Base-by-base conservation (phyloP, 2,329 filamentous ascomycete genomes). In the Zymoseptoria crescenta region DNA sequence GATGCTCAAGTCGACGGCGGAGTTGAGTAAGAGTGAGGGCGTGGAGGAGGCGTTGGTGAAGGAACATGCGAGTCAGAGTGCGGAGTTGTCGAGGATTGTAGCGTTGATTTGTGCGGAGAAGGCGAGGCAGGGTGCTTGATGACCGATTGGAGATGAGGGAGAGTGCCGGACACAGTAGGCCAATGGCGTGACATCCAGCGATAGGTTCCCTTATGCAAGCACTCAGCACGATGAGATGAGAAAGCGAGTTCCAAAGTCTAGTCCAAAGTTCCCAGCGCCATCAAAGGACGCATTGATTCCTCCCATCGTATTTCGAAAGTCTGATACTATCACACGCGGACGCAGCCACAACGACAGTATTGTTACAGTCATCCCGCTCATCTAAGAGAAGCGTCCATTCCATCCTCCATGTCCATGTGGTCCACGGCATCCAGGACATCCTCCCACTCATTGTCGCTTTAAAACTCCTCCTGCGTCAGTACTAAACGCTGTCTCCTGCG, bases 71-170 rank as follows among this genome's bases (percentile, higher is more conserved):
- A 72, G 74, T 13, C 78, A 80, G 69, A 76, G 73, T 29, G 77
- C 78, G 1, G 78, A 80, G 69, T 62, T 80, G 60, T 76, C 73
- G 55, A 67, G 76, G 56, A 79, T 80, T 57, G 80, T 80, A 60
- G 78, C 78, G 1, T 64, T 80, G 63, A 80, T 80, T 57, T 80
- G 78, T 65, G 75, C 78, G 1, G 78, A 80, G 74, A 80, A 80
- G 70, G 78, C 78, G 5, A 73, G 78, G 62, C 78, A 80, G 64
- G 76, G 77, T 13, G 73, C 72, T 52, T 74, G 65, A 64, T 8
- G 49, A 10, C 8, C 1, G 16, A 19, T 16, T 16, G 49, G 5
- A 8, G 20, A 27, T 51, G 8, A 8, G 20, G 49, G 10, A n/a
- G 20, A 2, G 10, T 51, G 49, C 24, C 49, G 19, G 20, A 49